These are phyloP conservation scores for Gossypium lobatum DNA, from an alignment of 441 rosid genomes.

Conservation along the genomic window DNA sequence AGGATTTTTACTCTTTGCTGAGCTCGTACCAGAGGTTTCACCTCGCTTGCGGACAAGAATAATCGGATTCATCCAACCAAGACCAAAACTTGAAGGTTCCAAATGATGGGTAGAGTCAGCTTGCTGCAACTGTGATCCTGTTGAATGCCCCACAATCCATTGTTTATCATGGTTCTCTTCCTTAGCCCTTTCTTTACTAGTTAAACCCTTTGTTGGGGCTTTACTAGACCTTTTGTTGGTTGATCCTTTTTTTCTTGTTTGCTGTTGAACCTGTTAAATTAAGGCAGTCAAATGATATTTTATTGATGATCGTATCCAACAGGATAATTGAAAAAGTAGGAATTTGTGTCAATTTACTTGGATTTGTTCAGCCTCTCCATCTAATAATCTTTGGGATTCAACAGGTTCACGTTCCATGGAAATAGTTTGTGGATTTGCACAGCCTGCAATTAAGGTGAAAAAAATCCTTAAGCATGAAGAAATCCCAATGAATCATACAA, in stretches of 20 bases:
- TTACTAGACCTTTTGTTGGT: conserved; percentile 4
- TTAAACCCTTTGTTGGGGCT: not conserved
- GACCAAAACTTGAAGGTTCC: conserved; percentile 21
- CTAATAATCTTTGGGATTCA: conserved; percentile 36
- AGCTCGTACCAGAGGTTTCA: conserved; percentile 18
- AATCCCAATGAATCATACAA: not conserved
- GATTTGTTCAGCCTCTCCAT: conserved; percentile 31
- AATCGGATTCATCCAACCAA: conserved; percentile 35
- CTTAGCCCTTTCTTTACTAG: conserved; percentile 20
- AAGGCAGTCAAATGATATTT: not conserved
- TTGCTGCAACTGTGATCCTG: conserved; percentile 18
- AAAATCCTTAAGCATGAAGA: not conserved
- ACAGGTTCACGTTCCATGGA: conserved; percentile 39
- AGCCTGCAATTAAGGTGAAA: conserved; percentile 37
- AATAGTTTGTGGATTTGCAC: conserved; percentile 50
- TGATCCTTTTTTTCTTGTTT: conserved; percentile 7
- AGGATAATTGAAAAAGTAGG: not conserved
- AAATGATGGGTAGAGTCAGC: conserved; percentile 19
- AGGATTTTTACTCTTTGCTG: not conserved
- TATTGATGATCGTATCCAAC: not conserved
- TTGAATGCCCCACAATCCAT: conserved; percentile 16
- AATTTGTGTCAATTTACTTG: conserved; percentile 25
- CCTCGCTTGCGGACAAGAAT: conserved; percentile 39
- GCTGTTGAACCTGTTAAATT: conserved; percentile 27
- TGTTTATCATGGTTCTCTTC: conserved; percentile 14